Evolutionary conservation across 2,329 filamentous ascomycete genomes (phyloP).

Genomic region (Fusarium keratoplasticum): DNA sequence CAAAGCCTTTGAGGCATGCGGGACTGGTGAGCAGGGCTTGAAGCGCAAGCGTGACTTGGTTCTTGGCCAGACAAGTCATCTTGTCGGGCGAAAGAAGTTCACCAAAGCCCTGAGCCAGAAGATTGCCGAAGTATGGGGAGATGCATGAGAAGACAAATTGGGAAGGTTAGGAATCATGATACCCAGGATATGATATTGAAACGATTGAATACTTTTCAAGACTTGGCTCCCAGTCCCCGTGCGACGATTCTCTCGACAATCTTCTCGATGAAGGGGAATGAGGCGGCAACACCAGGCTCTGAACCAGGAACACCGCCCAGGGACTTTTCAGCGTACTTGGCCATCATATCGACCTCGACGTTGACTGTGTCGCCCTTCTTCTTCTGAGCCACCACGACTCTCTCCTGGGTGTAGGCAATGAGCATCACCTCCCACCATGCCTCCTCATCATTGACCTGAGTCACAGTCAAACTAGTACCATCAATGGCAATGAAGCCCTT

Average conservation of each 20-base stretch:
- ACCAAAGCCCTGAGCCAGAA: slow-evolving; percentile 73
- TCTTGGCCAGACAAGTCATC: slow-evolving; percentile 63
- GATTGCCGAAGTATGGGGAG: slow-evolving; percentile 79
- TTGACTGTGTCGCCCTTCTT: slow-evolving; percentile 85
- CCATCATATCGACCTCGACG: slow-evolving; percentile 90
- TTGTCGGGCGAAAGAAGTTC: slow-evolving; percentile 77
- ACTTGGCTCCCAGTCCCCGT: slow-evolving; percentile 59
- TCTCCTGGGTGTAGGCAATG: slow-evolving; percentile 95
- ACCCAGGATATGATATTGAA: slow-evolving; percentile 30
- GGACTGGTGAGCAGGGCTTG: slow-evolving; percentile 58
- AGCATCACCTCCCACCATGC: slow-evolving; percentile 98
- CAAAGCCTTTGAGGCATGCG: slow-evolving; percentile 73
- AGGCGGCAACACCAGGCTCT: slow-evolving; percentile 59
- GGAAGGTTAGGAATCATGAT: slow-evolving; percentile 33
- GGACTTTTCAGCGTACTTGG: slow-evolving; percentile 91
- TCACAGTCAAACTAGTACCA: slow-evolving; percentile 93
- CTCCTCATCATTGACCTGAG: slow-evolving; percentile 80
- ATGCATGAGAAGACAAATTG: slow-evolving; percentile 48
- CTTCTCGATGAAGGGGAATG: slow-evolving; percentile 73
- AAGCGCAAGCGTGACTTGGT: slow-evolving; percentile 73
- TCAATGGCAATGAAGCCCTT: slow-evolving; percentile 97
- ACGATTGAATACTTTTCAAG: slow-evolving; percentile 21
- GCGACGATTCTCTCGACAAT: slow-evolving; percentile 82
- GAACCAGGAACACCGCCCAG: slow-evolving; percentile 76
- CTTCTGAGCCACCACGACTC: slow-evolving; percentile 86